Base-by-base conservation (phyloP, 352 stramenopile species). In the Pythium periplocum region DNA sequence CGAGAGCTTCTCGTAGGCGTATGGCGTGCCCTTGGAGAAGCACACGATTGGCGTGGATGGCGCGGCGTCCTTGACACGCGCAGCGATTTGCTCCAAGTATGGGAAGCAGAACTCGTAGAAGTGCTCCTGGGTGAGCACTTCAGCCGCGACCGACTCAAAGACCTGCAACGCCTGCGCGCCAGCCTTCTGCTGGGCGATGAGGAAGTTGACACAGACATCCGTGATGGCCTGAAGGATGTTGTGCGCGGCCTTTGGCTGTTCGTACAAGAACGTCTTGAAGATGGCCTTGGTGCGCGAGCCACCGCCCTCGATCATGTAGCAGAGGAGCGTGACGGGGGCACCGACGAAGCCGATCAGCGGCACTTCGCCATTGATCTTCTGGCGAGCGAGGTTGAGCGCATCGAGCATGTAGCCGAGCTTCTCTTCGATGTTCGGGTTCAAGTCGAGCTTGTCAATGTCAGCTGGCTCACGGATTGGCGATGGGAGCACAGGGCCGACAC, bases 331-430 rank as follows among this genome's bases (percentile, higher is more conserved):
- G 58, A 97, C 96, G 9, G 97, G 97, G 11, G 85, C 96, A 34
- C 96, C 97, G n/a, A 90, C 95, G 69, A 99, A 99, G 43, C 97
- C 97, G 64, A 99, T 98, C 2, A 99, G 72, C n/a, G 93, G 92
- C n/a, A 98, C 91, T 55, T 93, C 75, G 35, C 86, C 85, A 40
- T 96, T 83, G 58, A 97, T 89, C 55, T 89, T 73, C 61, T 97
- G 66, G 8, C 88, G 88, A 59, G 97, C 98, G 52, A 97, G 71
- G 58, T 93, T 96, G 4, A 99, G 78, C 41, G 92, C 93, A 48
- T 98, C 90, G 52, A 98, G 79, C 40, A 99, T 90, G 69, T 98
- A 98, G 37, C 89, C 93, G 34, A 99, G 79, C 54, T 85, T 97
- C 44, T 96, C 78, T 53, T 98, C 77, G 6, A 98, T 90, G 64